Percentiles rank a stretch among this genome's conserved stretches.
These are phyloP conservation scores for Boletus edulis DNA, from an alignment of 768 basidiomycete species.

Conservation along the genomic window DNA sequence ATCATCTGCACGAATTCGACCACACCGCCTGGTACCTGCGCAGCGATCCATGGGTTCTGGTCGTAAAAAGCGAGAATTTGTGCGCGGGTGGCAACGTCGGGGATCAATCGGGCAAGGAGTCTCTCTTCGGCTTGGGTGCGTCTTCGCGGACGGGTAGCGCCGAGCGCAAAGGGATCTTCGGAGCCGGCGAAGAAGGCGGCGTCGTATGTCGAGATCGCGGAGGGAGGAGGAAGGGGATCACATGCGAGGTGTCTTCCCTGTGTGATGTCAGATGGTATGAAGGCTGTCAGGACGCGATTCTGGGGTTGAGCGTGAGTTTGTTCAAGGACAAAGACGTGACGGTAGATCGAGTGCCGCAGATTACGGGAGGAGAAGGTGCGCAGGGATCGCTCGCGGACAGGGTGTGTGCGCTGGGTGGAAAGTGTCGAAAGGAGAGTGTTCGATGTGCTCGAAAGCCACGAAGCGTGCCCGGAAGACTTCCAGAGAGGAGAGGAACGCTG, in stretches of 20 bases:
- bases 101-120: slow-evolving; percentile 52
- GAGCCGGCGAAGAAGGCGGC: slow-evolving; percentile 68
- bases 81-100: slow-evolving; percentile 52
- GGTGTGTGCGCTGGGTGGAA: slow-evolving; percentile 33
- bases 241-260: slow-evolving; percentile 62
- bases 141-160: slow-evolving; percentile 31
- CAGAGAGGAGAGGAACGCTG: slow-evolving; percentile 74
- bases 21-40: slow-evolving; percentile 64
- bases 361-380: slow-evolving; percentile 39
- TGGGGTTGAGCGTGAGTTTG: slow-evolving; percentile 42
- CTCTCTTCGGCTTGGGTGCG: slow-evolving; percentile 49
- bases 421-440: slow-evolving; percentile 32
- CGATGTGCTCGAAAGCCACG: slow-evolving; percentile 72
- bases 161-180: slow-evolving; percentile 46
- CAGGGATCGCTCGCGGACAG: slow-evolving; percentile 29
- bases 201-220: slow-evolving; percentile 61
- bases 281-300: slow-evolving; percentile 55
- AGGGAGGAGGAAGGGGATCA: slow-evolving; percentile 82
- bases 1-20: slow-evolving; percentile 59
- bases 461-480: slow-evolving; percentile 64
- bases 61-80: slow-evolving; percentile 64
- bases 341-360: slow-evolving; percentile 56
- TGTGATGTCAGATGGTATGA: slow-evolving; percentile 61
- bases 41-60: slow-evolving; percentile 51
- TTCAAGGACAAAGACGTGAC: slow-evolving; percentile 79